Conservation (phyloP, 345 rosid genomes). For the Gynandropsis gynandra region DNA sequence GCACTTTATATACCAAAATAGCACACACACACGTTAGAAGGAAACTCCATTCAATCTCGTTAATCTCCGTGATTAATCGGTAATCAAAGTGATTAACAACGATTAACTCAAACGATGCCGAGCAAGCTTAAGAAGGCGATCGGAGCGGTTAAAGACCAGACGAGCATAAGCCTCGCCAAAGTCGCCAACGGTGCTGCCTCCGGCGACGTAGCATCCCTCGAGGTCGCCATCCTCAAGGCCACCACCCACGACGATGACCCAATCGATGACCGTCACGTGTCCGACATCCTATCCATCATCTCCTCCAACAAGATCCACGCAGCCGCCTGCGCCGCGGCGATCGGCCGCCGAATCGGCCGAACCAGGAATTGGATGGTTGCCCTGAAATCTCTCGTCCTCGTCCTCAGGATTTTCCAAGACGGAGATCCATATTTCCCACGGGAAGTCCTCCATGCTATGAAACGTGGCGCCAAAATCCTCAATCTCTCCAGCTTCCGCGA, state of each 20-base stretch:
- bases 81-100: slow-evolving; percentile 2
- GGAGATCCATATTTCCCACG: slow-evolving; percentile 72
- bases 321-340: slow-evolving; percentile 49
- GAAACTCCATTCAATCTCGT: not conserved
- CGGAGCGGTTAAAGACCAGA: slow-evolving; percentile 82
- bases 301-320: slow-evolving; percentile 50
- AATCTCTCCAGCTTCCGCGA: slow-evolving; percentile 65
- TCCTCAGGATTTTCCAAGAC: slow-evolving; percentile 66
- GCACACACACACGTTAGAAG: not conserved
- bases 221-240: slow-evolving; percentile 69
- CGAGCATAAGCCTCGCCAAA: slow-evolving; percentile 85
- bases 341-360: slow-evolving; percentile 56
- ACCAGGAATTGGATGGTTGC: slow-evolving; percentile 83
- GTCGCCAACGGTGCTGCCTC: slow-evolving; percentile 47
- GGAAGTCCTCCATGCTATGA: slow-evolving; percentile 67
- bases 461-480: slow-evolving; percentile 63
- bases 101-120: slow-evolving; percentile 38
- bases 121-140: slow-evolving; percentile 82
- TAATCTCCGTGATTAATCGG: not conserved
- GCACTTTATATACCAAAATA: slow-evolving; percentile 5
- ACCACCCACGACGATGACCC: slow-evolving; percentile 71
- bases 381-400: slow-evolving; percentile 66
- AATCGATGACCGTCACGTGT: slow-evolving; percentile 50
- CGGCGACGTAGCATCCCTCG: slow-evolving; percentile 33
- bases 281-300: slow-evolving; percentile 43